Evolutionary conservation across 139 green algal genomes (phyloP).

Genomic region (Mychonastes homosphaera): DNA sequence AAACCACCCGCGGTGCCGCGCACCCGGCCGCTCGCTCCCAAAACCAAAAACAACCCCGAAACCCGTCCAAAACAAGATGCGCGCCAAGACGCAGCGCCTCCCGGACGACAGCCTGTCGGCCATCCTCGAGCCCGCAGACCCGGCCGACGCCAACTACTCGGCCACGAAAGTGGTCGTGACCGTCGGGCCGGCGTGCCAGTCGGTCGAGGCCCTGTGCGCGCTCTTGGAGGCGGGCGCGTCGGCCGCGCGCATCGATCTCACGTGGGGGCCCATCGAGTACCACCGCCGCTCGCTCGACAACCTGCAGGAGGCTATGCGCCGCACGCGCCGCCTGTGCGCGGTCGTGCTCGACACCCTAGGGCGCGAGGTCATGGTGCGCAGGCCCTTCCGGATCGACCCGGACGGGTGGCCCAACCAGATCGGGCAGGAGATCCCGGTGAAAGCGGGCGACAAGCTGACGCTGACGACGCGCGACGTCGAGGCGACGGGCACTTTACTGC

Average conservation of each 20-base stretch:
- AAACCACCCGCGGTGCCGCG: no score
- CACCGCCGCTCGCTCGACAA: constrained; percentile 64
- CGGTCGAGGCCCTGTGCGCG: constrained; percentile 55
- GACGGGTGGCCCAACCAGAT: constrained; percentile 61
- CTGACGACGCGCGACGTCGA: constrained; percentile 40
- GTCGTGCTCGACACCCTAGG: constrained; percentile 78
- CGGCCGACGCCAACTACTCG: constrained; percentile 18
- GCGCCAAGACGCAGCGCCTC: constrained; percentile 41
- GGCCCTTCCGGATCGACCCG: constrained; percentile 40
- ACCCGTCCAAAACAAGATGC: no score
- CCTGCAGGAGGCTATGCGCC: constrained; percentile 60
- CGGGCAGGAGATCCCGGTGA: constrained; percentile 31
- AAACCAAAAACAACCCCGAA: no score
- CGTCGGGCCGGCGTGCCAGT: constrained; percentile 69
- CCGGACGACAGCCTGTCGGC: constrained; percentile 28
- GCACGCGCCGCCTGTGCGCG: constrained; percentile 54
- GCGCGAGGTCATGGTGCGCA: constrained; percentile 59
- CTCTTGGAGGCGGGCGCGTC: constrained; percentile 17
- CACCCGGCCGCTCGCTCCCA: no score
- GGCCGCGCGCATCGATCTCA: constrained; percentile 57
- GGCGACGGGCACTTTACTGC: constrained; percentile 41
- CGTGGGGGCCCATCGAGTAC: constrained; percentile 62
- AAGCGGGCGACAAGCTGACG: constrained; percentile 32
- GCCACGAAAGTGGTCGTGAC: constrained; percentile 53
- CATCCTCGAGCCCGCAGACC: constrained; percentile 34